Evolutionary conservation across 768 basidiomycete genomes (phyloP), one percentile per base, ranked within the genome.

Genomic region (Kwoniella dejecticola): DNA sequence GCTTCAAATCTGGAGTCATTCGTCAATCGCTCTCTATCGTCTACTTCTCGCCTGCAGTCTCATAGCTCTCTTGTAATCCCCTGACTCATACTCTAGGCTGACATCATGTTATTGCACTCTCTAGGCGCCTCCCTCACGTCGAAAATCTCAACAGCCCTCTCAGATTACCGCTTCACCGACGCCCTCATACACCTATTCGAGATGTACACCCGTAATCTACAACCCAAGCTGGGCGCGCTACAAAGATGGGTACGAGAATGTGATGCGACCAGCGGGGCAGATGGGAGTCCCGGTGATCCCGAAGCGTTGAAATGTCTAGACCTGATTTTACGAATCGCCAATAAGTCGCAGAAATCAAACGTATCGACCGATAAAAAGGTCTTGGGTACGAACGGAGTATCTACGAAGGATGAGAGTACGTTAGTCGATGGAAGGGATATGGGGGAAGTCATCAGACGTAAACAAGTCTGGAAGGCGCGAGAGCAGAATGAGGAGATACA

Each of bases 221-320:
- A 81, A 5, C 83, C 83, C 4, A 84, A 84, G 62, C 81, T 85
- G 12, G 84, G 84, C 3, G 81, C 83, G 1, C 74, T 85, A 5
- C 84, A 85, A 65, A 79, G 84, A 11, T 85, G 84, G 84, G 83
- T 84, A 4, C 72, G 84, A 33, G 84, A 85, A 64, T 84, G 83
- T 69, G 84, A 85, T 72, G 84, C 84, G 1, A 83, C 83, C 2
- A 73, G 80, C 13, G 79, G 75, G n/a, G 79, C 76, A 1, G 76
- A 79, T 33, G 82, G 82, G 66, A 69, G 75, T 50, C 72, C 78
- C 59, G 81, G 82, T 31, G 81, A 84, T 63, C 79, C 79, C 46
- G 77, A 79, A 57, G 79, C 77, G 2, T 79, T 84, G 79, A 79
- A 78, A 62, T 84, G 84, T 49, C 75, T 85, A 40, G 82, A 84